These are phyloP conservation scores for Oryza meyeriana DNA, from an alignment of 176 grass and related monocot genomes.

Conservation along the genomic window DNA sequence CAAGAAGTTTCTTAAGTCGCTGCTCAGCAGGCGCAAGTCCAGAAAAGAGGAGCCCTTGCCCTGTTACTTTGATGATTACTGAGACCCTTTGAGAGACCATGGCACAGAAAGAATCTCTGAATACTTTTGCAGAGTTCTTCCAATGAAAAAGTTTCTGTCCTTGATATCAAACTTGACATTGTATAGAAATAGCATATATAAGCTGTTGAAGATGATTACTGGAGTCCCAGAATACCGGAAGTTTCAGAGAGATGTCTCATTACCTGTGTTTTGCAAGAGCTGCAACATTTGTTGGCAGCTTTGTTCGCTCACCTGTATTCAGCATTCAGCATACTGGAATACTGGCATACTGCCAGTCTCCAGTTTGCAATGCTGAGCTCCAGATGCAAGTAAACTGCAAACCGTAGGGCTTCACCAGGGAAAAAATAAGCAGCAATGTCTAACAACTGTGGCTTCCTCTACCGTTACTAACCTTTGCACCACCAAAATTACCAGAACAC, in stretches of 20 bases:
- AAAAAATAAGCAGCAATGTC: neutral
- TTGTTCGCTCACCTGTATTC: neutral
- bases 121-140: neutral
- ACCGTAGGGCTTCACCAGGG: neutral
- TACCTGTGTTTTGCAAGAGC: neutral
- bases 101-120: neutral
- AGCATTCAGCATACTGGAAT: neutral
- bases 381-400: neutral
- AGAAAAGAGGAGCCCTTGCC: conserved; percentile 72
- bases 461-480: neutral
- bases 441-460: neutral
- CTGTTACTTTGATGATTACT: conserved; percentile 69
- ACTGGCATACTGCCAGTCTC: neutral
- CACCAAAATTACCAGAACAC: neutral
- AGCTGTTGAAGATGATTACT: neutral
- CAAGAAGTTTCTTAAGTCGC: conserved; percentile 77
- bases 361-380: neutral
- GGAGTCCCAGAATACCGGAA: neutral
- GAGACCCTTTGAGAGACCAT: neutral
- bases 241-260: neutral
- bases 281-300: neutral
- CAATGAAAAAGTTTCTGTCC: neutral
- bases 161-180: conserved; percentile 5
- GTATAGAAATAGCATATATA: conserved; percentile 27
- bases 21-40: conserved; percentile 93